Evolutionary conservation across 2,329 filamentous ascomycete genomes (phyloP).

Genomic region (Cladosporium sp.): DNA sequence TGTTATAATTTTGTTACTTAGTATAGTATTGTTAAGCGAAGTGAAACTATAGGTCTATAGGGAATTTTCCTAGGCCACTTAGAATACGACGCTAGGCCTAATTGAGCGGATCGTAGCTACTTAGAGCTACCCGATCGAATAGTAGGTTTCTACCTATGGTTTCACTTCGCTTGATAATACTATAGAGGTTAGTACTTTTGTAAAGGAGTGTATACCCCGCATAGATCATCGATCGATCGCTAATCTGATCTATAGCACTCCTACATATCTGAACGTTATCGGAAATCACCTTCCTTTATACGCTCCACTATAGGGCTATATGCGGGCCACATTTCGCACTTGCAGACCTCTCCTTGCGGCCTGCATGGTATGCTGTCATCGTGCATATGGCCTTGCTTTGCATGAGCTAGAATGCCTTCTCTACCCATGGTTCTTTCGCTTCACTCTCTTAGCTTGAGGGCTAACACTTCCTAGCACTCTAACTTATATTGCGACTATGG

Average conservation of each 20-base stretch:
- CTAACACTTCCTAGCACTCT: background rate
- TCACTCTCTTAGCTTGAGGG: background rate
- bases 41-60: too few relatives aligned
- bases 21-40: too few relatives aligned
- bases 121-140: too few relatives aligned
- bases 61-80: too few relatives aligned
- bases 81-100: too few relatives aligned
- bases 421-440: background rate
- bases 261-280: background rate
- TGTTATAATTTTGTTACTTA: too few relatives aligned
- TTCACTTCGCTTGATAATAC: too few relatives aligned
- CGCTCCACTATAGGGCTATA: background rate
- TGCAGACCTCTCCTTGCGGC: conserved; percentile 7
- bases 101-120: too few relatives aligned
- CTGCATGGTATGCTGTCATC: conserved; percentile 10
- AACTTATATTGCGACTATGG: background rate
- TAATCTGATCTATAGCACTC: background rate
- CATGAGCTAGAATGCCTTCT: background rate
- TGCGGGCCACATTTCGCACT: background rate
- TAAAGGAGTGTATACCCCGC: too few relatives aligned
- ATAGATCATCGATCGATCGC: background rate
- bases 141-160: too few relatives aligned
- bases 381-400: background rate
- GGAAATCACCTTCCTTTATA: background rate
- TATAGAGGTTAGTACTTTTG: too few relatives aligned